A percentile compares a stretch with the other conserved stretches of the same genome.
Conservation (phyloP, 495 filamentous ascomycete species). For the Aspergillus hancockii region DNA sequence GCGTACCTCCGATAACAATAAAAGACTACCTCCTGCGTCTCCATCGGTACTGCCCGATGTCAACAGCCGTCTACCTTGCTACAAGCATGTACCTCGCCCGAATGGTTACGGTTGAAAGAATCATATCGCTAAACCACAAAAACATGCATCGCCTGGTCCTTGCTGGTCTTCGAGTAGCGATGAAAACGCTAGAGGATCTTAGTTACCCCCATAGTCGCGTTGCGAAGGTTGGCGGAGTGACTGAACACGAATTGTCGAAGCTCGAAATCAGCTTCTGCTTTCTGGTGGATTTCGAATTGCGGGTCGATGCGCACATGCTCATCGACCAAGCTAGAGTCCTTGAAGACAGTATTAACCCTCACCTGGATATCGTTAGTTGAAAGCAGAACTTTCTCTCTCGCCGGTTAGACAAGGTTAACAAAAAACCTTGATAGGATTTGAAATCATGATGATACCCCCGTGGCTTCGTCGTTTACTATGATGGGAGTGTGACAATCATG, state of each 20-base stretch:
- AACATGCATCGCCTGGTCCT: constrained; percentile 89
- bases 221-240: constrained; percentile 87
- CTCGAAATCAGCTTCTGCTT: constrained; percentile 93
- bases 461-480: background rate
- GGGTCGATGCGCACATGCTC: constrained; percentile 65
- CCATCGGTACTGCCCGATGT: constrained; percentile 90
- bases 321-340: constrained; percentile 39
- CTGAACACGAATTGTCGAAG: constrained; percentile 71
- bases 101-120: constrained; percentile 70
- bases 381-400: background rate
- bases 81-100: constrained; percentile 86
- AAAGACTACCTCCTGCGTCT: constrained; percentile 85
- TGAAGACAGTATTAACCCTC: constrained; percentile 13
- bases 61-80: constrained; percentile 94
- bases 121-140: constrained; percentile 71
- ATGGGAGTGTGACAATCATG: background rate
- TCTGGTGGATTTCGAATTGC: constrained; percentile 76
- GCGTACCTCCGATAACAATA: constrained; percentile 75
- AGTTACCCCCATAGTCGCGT: constrained; percentile 82
- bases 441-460: background rate
- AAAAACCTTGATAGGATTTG: background rate
- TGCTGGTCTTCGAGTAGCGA: constrained; percentile 80
- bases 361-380: background rate
- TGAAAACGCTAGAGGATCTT: constrained; percentile 90
- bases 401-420: background rate